Base-by-base conservation (phyloP, 768 basidiomycete species). In the Suillus discolor region DNA sequence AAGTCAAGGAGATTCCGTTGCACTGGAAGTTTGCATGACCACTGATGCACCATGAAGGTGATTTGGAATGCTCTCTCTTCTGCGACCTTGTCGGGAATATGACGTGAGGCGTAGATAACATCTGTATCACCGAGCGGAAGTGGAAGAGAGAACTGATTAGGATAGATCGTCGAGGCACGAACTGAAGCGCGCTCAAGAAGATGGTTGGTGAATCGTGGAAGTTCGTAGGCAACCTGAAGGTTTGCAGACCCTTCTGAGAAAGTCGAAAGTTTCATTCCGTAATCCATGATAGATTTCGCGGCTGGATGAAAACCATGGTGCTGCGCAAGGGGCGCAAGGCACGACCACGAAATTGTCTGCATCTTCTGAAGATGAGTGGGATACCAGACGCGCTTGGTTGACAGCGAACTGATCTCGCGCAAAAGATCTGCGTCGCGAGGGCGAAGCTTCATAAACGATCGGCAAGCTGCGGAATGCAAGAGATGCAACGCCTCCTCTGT, bases 401-500 rank as follows among this genome's bases (percentile, higher is more conserved):
- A 76, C 13, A 85, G 69, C 11, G 68, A 65, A 15, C 69, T 67
- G 41, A 84, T 81, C 39, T 69, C 65, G 15, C 62, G 60, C 16
- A 85, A 70, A 41, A 82, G 70, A n/a, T 69, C 63, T 3, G 70
- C 57, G 25, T 82, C 79, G 2, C 70, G 67, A 15, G 42, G 1
- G 23, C 65, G 65, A 11, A 84, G 71, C 51, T 62, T 70, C 72
- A 80, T 77, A 63, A 85, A 83, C 0, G 85, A 84, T 38, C 66
- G 71, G 47, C 72, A 79, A 12, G 72, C 65, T 6, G 80, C 78
- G 0, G 81, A 82, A 13, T 65, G 66, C 23, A 86, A 71, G 53
- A 79, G 70, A 59, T 74, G 67, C 20, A 85, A 69, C 0, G 84
- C 83, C 59, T 84, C 78, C 49, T 82, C 79, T 1, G 79, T 79